Conservation (phyloP, 352 stramenopile species). For the Nothophytophthora sp. region DNA sequence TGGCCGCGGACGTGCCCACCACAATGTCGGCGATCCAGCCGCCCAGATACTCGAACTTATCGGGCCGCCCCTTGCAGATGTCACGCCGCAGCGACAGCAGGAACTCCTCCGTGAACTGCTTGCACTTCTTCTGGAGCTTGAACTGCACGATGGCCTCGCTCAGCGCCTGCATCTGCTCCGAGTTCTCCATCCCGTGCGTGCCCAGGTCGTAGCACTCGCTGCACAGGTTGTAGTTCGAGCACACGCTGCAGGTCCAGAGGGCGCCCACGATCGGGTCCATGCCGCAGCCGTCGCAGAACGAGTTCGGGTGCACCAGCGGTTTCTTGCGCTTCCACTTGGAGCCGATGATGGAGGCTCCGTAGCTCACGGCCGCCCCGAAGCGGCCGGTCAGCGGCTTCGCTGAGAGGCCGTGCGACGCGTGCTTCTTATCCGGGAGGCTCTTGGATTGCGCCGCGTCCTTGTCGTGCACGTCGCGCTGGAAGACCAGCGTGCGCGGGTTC, state of each 20-base stretch:
- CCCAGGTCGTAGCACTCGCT: slow-evolving; percentile 84
- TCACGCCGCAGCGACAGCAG: slow-evolving; percentile 83
- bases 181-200: slow-evolving; percentile 86
- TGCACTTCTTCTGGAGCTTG: slow-evolving; percentile 79
- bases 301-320: slow-evolving; percentile 83
- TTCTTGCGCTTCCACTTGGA: slow-evolving; percentile 74
- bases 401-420: no score
- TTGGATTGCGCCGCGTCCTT: slow-evolving; percentile 33
- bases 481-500: slow-evolving; percentile 55
- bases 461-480: slow-evolving; percentile 46
- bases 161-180: slow-evolving; percentile 69
- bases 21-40: slow-evolving; percentile 87
- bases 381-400: slow-evolving; percentile 45
- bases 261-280: slow-evolving; percentile 89
- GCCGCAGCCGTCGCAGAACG: slow-evolving; percentile 89
- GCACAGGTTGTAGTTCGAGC: slow-evolving; percentile 83
- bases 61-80: slow-evolving; percentile 77
- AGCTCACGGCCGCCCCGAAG: slow-evolving; percentile 65
- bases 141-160: slow-evolving; percentile 83
- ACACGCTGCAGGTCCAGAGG: slow-evolving; percentile 90
- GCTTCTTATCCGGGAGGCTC: slow-evolving; percentile 44
- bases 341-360: slow-evolving; percentile 60
- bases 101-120: slow-evolving; percentile 83
- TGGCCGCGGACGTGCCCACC: slow-evolving; percentile 59
- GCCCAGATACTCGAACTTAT: slow-evolving; percentile 90